Base-by-base conservation (phyloP, 2,329 filamentous ascomycete genomes). In the Pseudogymnoascus verrucosus region DNA sequence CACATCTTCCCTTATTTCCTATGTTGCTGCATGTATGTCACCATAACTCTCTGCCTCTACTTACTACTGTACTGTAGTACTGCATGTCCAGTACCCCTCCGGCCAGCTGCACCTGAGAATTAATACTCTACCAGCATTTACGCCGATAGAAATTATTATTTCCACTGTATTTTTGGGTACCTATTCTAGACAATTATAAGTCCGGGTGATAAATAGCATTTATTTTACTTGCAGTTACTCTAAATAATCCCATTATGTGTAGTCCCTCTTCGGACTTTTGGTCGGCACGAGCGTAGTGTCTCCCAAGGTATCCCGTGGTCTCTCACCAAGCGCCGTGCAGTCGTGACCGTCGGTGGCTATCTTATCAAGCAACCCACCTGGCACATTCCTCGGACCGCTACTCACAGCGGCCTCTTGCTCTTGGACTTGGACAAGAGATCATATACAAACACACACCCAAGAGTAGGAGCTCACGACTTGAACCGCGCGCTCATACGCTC, bases 401-500 rank as follows among this genome's bases (percentile, higher is more conserved):
- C 23, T 42, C 5, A 47, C 12, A 51, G 23, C 16, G 44, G 14
- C 44, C 44, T 51, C 23, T 16, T 23, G 21, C 21, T 23, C 21
- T 23, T 23, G 21, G 21, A 23, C 21, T 23, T 51, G 44, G n/a
- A 28, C 23, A n/a, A 57, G 28, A 57, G 28, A 57, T 14, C 51
- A 34, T 19, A 7, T 12, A 34, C 51, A 57, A 57, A 36, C 28
- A 34, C 21, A 6, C 28, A 34, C 51, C 5, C 26, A 57, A 57
- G 28, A 34, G 26, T 36, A 57, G 28, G 51, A 36, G 28, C 28
- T 36, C 51, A 57, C 34, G 28, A 57, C 16, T 34, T 57, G 28
- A 57, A 14, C 51, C n/a, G 39, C n/a, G 39, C 19, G 40, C 40
- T 44, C 40, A 44, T 44, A 36, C 61, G 60, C 62, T 61, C 63